A percentile compares a stretch with the other conserved stretches of the same genome.
phyloP scores from a whole-genome alignment of 768 basidiomycete genomes.

The Termitomyces sp. region DNA sequence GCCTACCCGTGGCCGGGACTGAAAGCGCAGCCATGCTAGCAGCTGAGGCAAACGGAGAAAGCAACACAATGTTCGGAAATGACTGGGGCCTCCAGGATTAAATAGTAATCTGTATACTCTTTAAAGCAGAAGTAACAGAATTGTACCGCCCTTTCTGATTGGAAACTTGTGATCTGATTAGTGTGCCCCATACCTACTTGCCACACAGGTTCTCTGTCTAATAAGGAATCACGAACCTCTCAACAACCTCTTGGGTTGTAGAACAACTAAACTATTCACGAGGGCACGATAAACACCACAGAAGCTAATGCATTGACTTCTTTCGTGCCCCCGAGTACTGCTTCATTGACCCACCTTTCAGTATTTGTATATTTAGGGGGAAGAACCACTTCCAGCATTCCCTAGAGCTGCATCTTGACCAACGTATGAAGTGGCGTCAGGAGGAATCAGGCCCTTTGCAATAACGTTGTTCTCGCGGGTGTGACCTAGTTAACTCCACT shows the following conservation, averaged over 20 bases:
- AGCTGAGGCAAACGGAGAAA: slow-evolving; percentile 29
- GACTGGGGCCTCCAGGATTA: slow-evolving; percentile 24
- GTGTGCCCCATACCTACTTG: background rate
- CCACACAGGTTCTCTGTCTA: background rate
- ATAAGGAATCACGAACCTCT: background rate
- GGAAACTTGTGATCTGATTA: background rate
- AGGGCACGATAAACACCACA: background rate
- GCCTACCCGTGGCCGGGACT: slow-evolving; percentile 31
- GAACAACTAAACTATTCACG: too few relatives aligned
- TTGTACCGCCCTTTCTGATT: background rate
- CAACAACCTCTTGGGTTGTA: background rate
- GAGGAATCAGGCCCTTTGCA: background rate
- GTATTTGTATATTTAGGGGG: background rate
- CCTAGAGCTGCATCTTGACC: background rate
- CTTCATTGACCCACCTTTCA: background rate
- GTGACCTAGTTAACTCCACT: background rate
- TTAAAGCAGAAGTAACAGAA: background rate
- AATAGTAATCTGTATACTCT: background rate
- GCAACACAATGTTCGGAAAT: slow-evolving; percentile 31
- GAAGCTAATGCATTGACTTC: background rate
- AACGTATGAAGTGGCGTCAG: slow-evolving; percentile 5
- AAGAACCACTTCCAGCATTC: background rate
- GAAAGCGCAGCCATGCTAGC: slow-evolving; percentile 30
- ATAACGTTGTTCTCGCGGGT: background rate
- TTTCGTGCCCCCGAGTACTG: background rate